Conservation (phyloP, 345 rosid genomes). For the Gossypium anomalum region DNA sequence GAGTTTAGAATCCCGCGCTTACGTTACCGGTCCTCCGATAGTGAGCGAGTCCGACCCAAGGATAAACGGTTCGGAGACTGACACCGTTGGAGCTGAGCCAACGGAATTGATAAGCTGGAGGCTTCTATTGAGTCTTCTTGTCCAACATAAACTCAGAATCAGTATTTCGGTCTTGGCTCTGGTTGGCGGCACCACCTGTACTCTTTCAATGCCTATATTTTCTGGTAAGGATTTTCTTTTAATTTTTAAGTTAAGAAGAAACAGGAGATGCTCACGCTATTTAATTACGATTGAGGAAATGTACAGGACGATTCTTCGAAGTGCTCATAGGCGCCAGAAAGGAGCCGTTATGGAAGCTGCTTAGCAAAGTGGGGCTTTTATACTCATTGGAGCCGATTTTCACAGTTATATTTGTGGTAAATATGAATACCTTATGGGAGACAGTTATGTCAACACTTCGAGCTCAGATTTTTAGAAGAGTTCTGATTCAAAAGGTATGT, state of each 20-base stretch:
- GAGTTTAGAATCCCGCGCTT: constrained; percentile 41
- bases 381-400: constrained; percentile 78
- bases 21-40: constrained; percentile 74
- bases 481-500: constrained; percentile 76
- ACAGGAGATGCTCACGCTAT: background rate
- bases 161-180: constrained; percentile 47
- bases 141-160: constrained; percentile 56
- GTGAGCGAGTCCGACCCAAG: constrained; percentile 50
- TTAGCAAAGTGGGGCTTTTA: constrained; percentile 62
- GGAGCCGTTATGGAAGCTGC: constrained; percentile 75
- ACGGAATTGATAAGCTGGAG: constrained; percentile 56
- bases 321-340: constrained; percentile 69
- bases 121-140: constrained; percentile 56
- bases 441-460: constrained; percentile 73
- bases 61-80: constrained; percentile 28
- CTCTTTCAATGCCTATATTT: constrained; percentile 85
- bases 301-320: constrained; percentile 74
- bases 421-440: constrained; percentile 76
- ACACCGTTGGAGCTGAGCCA: constrained; percentile 31
- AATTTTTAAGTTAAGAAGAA: constrained; percentile 1
- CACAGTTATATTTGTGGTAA: constrained; percentile 71
- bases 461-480: constrained; percentile 75
- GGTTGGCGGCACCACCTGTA: constrained; percentile 65
- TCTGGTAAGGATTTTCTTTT: constrained; percentile 51
- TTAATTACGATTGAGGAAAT: constrained; percentile 4